These are phyloP conservation scores for Beauveria varroae DNA, from an alignment of 2,329 filamentous ascomycete genomes.

Conservation along the genomic window DNA sequence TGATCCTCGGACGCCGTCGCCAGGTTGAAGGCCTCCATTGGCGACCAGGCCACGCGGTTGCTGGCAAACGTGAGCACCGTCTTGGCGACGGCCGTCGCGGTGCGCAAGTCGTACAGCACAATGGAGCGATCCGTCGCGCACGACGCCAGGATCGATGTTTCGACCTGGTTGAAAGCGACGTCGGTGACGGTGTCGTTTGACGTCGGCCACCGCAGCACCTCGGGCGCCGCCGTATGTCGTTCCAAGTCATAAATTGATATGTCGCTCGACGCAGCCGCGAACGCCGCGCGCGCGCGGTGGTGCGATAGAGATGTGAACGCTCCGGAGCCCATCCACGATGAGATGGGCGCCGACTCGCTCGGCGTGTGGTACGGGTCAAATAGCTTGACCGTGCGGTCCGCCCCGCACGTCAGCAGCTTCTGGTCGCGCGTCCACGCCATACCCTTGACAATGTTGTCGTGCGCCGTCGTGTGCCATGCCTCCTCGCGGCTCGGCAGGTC, in stretches of 20 bases:
- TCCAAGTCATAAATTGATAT: constrained; percentile 88
- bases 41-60: constrained; percentile 86
- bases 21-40: constrained; percentile 94
- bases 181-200: constrained; percentile 84
- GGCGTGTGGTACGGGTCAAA: constrained; percentile 80
- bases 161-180: constrained; percentile 85
- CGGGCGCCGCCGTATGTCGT: constrained; percentile 69
- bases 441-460: constrained; percentile 90
- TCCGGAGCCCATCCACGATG: constrained; percentile 75
- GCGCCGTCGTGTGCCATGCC: constrained; percentile 71
- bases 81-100: constrained; percentile 73
- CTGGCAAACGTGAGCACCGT: constrained; percentile 74
- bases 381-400: constrained; percentile 80
- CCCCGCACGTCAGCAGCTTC: constrained; percentile 79
- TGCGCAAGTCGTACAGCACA: constrained; percentile 87
- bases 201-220: constrained; percentile 81
- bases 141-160: constrained; percentile 84
- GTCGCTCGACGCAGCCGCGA: constrained; percentile 68
- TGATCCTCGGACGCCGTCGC: constrained; percentile 92
- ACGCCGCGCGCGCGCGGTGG: constrained; percentile 69
- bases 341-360: constrained; percentile 60
- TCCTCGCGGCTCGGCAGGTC: constrained; percentile 65
- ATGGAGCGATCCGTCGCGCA: constrained; percentile 79
- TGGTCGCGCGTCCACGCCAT: constrained; percentile 82
- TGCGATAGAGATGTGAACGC: constrained; percentile 81